phyloP scores from a whole-genome alignment of 2,329 filamentous ascomycete species.

The Colletotrichum siamense region DNA sequence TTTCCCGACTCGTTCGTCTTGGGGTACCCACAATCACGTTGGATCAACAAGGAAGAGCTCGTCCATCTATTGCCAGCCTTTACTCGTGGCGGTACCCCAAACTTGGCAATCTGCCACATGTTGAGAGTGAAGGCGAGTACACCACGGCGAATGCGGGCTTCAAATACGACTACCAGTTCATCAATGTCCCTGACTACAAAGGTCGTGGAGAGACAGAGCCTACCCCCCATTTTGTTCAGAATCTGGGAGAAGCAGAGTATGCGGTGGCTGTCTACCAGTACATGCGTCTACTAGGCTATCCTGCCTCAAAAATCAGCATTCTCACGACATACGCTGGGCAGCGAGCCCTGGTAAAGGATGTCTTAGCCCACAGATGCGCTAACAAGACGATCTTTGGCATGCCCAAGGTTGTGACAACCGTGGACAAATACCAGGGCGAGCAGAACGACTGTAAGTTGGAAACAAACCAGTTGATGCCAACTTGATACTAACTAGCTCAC shows the following conservation, averaged over 20 bases:
- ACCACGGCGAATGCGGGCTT: constrained; percentile 87
- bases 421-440: constrained; percentile 99
- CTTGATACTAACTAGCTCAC: constrained; percentile 25
- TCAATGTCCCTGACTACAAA: constrained; percentile 93
- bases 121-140: constrained; percentile 74
- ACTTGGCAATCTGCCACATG: constrained; percentile 79
- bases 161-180: constrained; percentile 94
- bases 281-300: constrained; percentile 95
- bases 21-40: constrained; percentile 91
- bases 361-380: constrained; percentile 82
- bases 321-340: constrained; percentile 95
- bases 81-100: constrained; percentile 93
- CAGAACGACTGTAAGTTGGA: constrained; percentile 92
- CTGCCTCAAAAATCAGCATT: constrained; percentile 82
- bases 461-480: not conserved
- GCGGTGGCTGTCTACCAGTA: constrained; percentile 95
- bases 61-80: constrained; percentile 84
- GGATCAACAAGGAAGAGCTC: constrained; percentile 91
- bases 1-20: constrained; percentile 86
- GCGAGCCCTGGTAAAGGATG: constrained; percentile 84
- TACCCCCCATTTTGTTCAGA: constrained; percentile 93
- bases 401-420: constrained; percentile 88
- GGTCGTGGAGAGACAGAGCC: constrained; percentile 88
- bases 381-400: constrained; percentile 86
- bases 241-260: constrained; percentile 96